Evolutionary conservation across 1,284 basidiomycete genomes (phyloP).

Genomic region (Papiliotrema flavescens): DNA sequence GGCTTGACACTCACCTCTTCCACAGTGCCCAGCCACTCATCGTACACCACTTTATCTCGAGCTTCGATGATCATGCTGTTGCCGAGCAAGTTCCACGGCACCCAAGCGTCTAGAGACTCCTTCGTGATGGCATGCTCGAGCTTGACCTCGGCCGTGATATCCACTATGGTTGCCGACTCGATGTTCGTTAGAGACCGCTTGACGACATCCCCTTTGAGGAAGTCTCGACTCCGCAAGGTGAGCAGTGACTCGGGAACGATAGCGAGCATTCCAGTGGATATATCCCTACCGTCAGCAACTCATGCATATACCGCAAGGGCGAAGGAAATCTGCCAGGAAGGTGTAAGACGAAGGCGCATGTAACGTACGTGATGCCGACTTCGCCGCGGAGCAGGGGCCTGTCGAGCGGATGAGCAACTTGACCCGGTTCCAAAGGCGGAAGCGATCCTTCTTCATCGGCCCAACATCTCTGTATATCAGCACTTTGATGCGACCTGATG

Average conservation of each 20-base stretch:
- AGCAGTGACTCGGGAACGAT: conserved; percentile 69
- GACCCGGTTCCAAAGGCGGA: conserved; percentile 16
- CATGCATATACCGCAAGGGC: neutral
- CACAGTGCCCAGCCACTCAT: conserved; percentile 82
- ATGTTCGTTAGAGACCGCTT: conserved; percentile 71
- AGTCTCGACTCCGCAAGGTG: conserved; percentile 70
- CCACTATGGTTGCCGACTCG: conserved; percentile 71
- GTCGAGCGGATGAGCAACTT: conserved; percentile 59
- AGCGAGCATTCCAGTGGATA: conserved; percentile 59
- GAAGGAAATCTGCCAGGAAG: neutral
- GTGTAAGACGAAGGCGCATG: no score
- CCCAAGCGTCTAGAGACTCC: conserved; percentile 62
- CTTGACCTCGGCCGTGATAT: conserved; percentile 60
- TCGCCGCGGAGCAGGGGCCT: conserved; percentile 71
- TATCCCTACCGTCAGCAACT: conserved; percentile 24
- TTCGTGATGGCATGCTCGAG: conserved; percentile 72
- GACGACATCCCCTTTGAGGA: conserved; percentile 75
- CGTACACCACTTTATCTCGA: conserved; percentile 75
- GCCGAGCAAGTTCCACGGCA: conserved; percentile 60
- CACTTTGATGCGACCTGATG: neutral
- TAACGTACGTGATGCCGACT: conserved; percentile 63
- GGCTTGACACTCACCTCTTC: conserved; percentile 48
- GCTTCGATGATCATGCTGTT: conserved; percentile 54
- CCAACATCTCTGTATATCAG: conserved; percentile 34
- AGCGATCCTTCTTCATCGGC: conserved; percentile 35